These are phyloP conservation scores for Pseudisothecium myosuroides DNA, from an alignment of 225 moss, liverwort and hornwort genomes.

Conservation along the genomic window DNA sequence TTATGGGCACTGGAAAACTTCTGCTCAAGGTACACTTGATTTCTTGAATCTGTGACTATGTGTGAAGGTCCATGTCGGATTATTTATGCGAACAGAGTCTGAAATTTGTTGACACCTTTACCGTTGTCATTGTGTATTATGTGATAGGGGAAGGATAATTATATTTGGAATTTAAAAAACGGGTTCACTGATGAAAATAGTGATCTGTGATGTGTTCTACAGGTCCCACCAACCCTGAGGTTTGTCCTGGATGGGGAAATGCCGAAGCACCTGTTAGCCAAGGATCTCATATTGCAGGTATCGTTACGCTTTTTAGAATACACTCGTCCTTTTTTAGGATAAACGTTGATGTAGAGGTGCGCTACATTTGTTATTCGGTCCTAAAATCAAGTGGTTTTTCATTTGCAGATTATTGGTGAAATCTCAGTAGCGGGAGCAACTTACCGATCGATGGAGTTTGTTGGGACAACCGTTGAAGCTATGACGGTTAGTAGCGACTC, in stretches of 20 bases:
- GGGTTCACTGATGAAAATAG: neutral
- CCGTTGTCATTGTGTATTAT: neutral
- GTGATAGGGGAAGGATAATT: neutral
- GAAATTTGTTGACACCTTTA: neutral
- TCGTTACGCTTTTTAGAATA: neutral
- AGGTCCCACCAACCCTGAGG: slow-evolving; percentile 89
- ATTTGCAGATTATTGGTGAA: slow-evolving; percentile 91
- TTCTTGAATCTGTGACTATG: neutral
- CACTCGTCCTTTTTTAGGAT: neutral
- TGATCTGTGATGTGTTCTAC: neutral
- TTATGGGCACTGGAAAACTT: slow-evolving; percentile 95
- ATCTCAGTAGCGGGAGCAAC: slow-evolving; percentile 94
- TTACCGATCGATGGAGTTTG: slow-evolving; percentile 97
- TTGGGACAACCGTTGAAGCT: slow-evolving; percentile 78
- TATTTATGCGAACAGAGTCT: neutral
- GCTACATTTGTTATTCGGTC: neutral
- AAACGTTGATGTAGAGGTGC: neutral
- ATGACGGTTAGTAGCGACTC: slow-evolving; percentile 52
- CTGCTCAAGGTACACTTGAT: slow-evolving; percentile 59
- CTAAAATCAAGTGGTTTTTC: neutral
- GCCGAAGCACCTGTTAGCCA: slow-evolving; percentile 75
- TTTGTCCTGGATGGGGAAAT: slow-evolving; percentile 91
- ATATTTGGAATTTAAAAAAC: neutral
- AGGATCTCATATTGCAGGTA: slow-evolving; percentile 98
- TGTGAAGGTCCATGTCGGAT: neutral